Evolutionary conservation across 495 filamentous ascomycete species (phyloP), one percentile per base, ranked within the genome.

Genomic region (Bathelium albidoporum): DNA sequence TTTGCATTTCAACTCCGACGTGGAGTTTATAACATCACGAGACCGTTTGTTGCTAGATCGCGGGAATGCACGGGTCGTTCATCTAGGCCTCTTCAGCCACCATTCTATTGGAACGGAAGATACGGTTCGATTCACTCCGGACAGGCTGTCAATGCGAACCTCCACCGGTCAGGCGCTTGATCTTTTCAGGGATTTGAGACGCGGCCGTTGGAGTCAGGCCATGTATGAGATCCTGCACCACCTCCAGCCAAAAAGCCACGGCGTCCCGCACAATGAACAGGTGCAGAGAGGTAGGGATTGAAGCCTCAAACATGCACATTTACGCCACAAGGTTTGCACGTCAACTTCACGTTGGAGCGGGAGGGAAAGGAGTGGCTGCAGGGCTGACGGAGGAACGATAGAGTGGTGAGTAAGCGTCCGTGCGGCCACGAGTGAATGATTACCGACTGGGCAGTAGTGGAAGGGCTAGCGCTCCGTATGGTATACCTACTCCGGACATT

Each of bases 321-420:
- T n/a, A 20, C 43, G 10, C 43, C n/a, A 20, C 43, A 14, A 18
- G 20, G 20, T 14, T n/a, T n/a, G n/a, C n/a, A n/a, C n/a, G n/a
- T n/a, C n/a, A n/a, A n/a, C n/a, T n/a, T n/a, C n/a, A 7, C 36
- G 43, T 9, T 49, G 43, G 43, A 49, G 18, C 43, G 43, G 43
- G 18, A 55, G 49, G 20, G 0, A 29, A 55, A 29, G 49, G 24
- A 55, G 7, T 29, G 7, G 24, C 7, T 24, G 24, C 16, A 55
- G 24, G 49, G 49, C 49, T 55, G 49, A 55, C 49, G 9, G 44
- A 29, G 0, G 49, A 20, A 11, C 49, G 49, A 55, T 55, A 55
- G 29, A 20, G 49, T 55, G 49, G 20, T 55, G 49, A 55, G 9
- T 55, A 26, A 55, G 49, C 49, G 49, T 55, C 49, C 49, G 49